Base-by-base conservation (phyloP, 441 rosid species). In the Euphorbia celastroides region DNA sequence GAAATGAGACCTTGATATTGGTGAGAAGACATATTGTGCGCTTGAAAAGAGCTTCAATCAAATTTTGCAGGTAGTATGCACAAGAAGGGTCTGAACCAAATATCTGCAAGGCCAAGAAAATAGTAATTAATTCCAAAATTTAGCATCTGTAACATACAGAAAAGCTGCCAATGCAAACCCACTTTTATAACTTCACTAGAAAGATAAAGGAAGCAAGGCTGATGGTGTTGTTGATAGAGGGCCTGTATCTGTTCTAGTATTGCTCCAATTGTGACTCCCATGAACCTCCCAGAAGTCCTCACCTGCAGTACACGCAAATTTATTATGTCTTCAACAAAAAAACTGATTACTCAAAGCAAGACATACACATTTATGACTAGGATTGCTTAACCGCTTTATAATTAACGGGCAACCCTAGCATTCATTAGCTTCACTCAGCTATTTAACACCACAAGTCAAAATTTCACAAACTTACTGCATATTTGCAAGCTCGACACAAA, bases 401-500 rank as follows among this genome's bases (percentile, higher is more conserved):
- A 46, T 46, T 46, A 17, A 46, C 42, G 31, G 50, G 44, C 36
- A 50, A 34, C 64, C 4, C 38, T 34, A 34, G 38, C 9, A 41
- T 30, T 41, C 25, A 44, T 46, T 57, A 67, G 60, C 67, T 27
- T n/a, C 26, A 36, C 65, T 55, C 46, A 59, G 44, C 66, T 16
- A 59, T 23, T 42, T 51, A 63, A 50, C 25, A 62, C 25, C 13
- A 34, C 20, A 68, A 73, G 60, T 16, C 48, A 59, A 31, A 60
- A 62, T 52, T 78, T 22, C 62, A 38, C 66, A 74, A 64, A 72
- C 99, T 87, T 83, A 95, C 99, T 74, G 99, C 99, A 73, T 92
- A 92, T 86, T 95, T 95, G 83, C 99, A 95, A 73, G 98, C 98
- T 76, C 99, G 91, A 75, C 98, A 95, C 62, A 95, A 86, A 75